phyloP scores from a whole-genome alignment of 192 early-diverging fungal genomes.

The Kappamyces sp. region DNA sequence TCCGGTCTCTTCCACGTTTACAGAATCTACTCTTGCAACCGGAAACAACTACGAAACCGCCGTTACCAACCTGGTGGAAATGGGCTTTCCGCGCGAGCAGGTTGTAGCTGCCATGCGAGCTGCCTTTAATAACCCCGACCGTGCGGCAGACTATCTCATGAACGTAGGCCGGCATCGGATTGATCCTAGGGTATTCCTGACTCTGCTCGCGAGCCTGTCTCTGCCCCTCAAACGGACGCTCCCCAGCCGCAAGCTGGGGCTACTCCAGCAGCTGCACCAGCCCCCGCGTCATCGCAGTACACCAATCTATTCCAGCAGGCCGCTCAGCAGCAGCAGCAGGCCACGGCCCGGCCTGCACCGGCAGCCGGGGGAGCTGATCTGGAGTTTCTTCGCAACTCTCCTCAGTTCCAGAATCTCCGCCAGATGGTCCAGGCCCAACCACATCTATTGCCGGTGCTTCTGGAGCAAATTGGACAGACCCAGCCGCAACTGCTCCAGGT shows the following conservation, averaged over 20 bases:
- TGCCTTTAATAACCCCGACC: slow-evolving; percentile 94
- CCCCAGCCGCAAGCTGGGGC: slow-evolving; percentile 31
- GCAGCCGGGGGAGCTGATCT: slow-evolving; percentile 25
- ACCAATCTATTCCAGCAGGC: slow-evolving; percentile 45
- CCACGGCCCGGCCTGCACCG: slow-evolving; percentile 5
- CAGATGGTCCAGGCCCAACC: slow-evolving; percentile 83
- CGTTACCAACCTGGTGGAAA: slow-evolving; percentile 86
- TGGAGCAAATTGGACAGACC: slow-evolving; percentile 74
- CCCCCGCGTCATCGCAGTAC: slow-evolving; percentile 24
- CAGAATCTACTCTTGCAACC: slow-evolving; percentile 43
- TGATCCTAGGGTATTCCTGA: slow-evolving; percentile 74
- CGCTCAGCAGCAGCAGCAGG: slow-evolving; percentile 18
- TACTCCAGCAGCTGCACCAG: slow-evolving; percentile 19
- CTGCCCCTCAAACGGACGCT: slow-evolving; percentile 46
- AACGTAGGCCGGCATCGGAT: slow-evolving; percentile 46
- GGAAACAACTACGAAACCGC: slow-evolving; percentile 75
- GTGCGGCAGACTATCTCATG: slow-evolving; percentile 93
- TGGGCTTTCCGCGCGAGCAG: slow-evolving; percentile 88
- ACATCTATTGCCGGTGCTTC: slow-evolving; percentile 73
- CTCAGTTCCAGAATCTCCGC: slow-evolving; percentile 90
- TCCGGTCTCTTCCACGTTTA: slow-evolving; percentile 19
- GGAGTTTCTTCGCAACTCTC: slow-evolving; percentile 63
- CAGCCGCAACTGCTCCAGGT: slow-evolving; percentile 78
- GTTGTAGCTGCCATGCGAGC: slow-evolving; percentile 88
- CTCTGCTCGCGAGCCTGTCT: slow-evolving; percentile 15